These are phyloP conservation scores for Penicillium alfredii DNA, from an alignment of 495 filamentous ascomycete species.

Conservation along the genomic window DNA sequence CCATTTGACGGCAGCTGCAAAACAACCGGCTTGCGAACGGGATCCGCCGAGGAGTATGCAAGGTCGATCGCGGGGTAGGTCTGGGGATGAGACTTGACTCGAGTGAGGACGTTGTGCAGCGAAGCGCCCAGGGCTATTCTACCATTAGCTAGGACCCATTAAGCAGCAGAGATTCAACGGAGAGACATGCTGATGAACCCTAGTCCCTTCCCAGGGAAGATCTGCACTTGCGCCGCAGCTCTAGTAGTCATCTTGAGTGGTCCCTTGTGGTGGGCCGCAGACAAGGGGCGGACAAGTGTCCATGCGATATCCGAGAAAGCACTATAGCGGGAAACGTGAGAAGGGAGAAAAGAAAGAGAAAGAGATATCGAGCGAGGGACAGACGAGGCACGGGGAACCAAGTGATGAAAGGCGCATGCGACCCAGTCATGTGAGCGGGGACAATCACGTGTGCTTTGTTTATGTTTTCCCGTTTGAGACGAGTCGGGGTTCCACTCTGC, in stretches of 20 bases:
- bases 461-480: slow-evolving; percentile 37
- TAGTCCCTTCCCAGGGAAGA: slow-evolving; percentile 69
- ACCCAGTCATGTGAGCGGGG: slow-evolving; percentile 32
- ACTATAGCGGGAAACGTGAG: background rate
- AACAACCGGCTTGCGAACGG: slow-evolving; percentile 65
- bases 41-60: slow-evolving; percentile 62
- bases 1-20: slow-evolving; percentile 77
- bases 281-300: slow-evolving; percentile 1
- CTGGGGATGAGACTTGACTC: slow-evolving; percentile 77
- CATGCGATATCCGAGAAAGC: background rate
- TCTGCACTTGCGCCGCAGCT: slow-evolving; percentile 50
- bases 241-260: slow-evolving; percentile 41
- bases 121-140: slow-evolving; percentile 74
- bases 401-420: slow-evolving; percentile 15
- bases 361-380: slow-evolving; percentile 4
- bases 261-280: slow-evolving; percentile 9
- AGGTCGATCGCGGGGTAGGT: slow-evolving; percentile 78
- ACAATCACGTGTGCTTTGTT: slow-evolving; percentile 34
- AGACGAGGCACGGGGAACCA: slow-evolving; percentile 9
- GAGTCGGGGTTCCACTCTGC: slow-evolving; percentile 10
- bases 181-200: slow-evolving; percentile 65
- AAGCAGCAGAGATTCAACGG: slow-evolving; percentile 1
- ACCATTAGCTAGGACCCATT: slow-evolving; percentile 18
- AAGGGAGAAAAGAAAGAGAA: slow-evolving; percentile 1
- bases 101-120: slow-evolving; percentile 77